Evolutionary conservation across 768 basidiomycete species (phyloP), one percentile per base, ranked within the genome.

Genomic region (Hemileccinum rubropunctum): DNA sequence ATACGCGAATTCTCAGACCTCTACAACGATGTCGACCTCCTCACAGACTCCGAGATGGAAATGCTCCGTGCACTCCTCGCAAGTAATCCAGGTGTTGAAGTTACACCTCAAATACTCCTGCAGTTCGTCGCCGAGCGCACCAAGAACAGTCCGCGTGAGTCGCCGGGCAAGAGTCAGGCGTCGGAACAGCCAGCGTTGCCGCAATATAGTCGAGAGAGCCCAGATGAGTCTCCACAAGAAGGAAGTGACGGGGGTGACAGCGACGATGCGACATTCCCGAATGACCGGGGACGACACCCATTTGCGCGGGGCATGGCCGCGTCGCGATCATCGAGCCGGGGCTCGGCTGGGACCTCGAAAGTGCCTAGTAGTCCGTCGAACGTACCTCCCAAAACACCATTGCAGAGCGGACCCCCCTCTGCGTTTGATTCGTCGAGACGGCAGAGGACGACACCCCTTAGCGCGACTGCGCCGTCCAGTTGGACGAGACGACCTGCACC

Each of bases 401-500:
- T 54, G 58, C 67, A 67, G 36, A 63, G 74, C 34, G 67, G 76
- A 30, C 58, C 56, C 1, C 57, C 66, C 1, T 88, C 87, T 0
- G 81, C 81, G 4, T 86, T 91, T 55, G 89, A 91, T 58, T 75
- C 79, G 0, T 78, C 84, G 40, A 75, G 78, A 27, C 71, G 90
- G 51, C 88, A 89, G 62, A 79, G 90, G 17, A 76, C 86, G 9
- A 82, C 82, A 0, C 90, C 88, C 0, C 69, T 90, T 2, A 64
- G 64, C 4, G 71, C 65, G 47, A 71, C 65, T 23, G 80, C 86
- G 1, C 90, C 90, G 1, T 89, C 89, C 3, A 90, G 86, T 57
- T 91, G 88, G 85, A 62, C 78, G 26, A 84, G 81, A 53, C 79
- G 86, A 3, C 87, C 86, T 4, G 70, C 73, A 14, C 87, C 88